Evolutionary conservation across 83 land plant species (phyloP), one percentile per base, ranked within the genome.

Genomic region (Diphasiastrum complanatum): DNA sequence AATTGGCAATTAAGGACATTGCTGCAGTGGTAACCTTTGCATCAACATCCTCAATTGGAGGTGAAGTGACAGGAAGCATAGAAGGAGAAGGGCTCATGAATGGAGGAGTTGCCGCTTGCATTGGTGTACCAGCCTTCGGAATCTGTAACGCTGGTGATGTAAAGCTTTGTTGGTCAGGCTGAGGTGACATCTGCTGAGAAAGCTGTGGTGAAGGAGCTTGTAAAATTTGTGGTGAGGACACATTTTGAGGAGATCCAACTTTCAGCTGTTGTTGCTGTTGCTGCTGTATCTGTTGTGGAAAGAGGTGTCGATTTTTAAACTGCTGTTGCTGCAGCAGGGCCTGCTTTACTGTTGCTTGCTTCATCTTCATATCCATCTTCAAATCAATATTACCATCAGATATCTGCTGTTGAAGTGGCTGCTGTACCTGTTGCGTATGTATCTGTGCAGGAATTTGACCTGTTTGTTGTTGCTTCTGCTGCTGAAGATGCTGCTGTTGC

Each of bases 141-240:
- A 52, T 26, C 14, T 5, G 8, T 19, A 65, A 35, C 32, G 66
- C 22, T 18, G 66, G 14, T 30, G n/a, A 36, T n/a, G 41, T 8
- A 12, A 51, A 11, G 33, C 34, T 51, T 23, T 65, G 68, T 45
- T 55, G 20, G 43, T 65, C 68, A 27, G 27, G 29, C 45, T 65
- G 68, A 36, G 68, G 68, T 11, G 68, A 65, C 35, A 65, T 10
- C 25, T 65, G 68, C 52, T 85, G 95, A 31, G 75, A 61, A 45
- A 85, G 64, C 51, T 89, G 95, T 33, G 84, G 86, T 25, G 89
- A 89, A 20, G 68, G 45, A 11, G 68, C 40, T 35, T 60, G 45
- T 4, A 43, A 16, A 22, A 35, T 33, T 27, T 65, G 68, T 27
- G 68, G 68, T 3, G 68, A 65, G 18, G 68, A 25, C 1, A 32